Base-by-base conservation (phyloP, 1,139 yeast genomes). In the Pichia sp. region DNA sequence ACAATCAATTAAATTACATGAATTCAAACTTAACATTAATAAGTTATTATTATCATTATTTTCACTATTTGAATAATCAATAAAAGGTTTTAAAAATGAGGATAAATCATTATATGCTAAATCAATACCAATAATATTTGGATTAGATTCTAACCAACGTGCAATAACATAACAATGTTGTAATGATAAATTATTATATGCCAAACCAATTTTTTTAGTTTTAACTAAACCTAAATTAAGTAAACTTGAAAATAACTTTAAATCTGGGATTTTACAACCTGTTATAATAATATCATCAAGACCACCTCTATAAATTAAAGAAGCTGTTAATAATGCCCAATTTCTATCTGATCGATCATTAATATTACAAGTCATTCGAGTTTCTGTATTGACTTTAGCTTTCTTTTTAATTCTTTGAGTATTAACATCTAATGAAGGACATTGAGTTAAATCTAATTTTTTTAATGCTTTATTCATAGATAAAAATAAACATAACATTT, bases 281-380 rank as follows among this genome's bases (percentile, higher is more conserved):
- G 82, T 79, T 40, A 83, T 59, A 28, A 82, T 72, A 42, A 83
- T 61, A 52, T 81, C 89, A 42, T 78, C 86, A n/a, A 83, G 67
- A 23, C 89, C 89, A 27, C 80, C 81, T 48, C 86, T 66, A 2
- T 78, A 77, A 13, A 80, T 74, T 11, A 83, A 56, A 0, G 88
- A 72, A 1, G 88, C 89, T 4, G 80, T 78, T 48, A 83, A 66
- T 33, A 82, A 61, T 19, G 80, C 67, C 93, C 93, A 83, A 54
- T 83, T 84, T 80, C 79, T 78, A 46, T 81, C 89, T 8, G 79
- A 69, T 51, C 93, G 65, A 41, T 78, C 72, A 15, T 74, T 74
- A 43, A 62, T 58, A 50, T 78, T 76, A 50, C 80, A 71, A 16
- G 57, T 56, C 93, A 82, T 83, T 54, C 88, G 65, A 7, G 69